phyloP scores from a whole-genome alignment of 1,284 basidiomycete genomes.

The Kwoniella shivajii region DNA sequence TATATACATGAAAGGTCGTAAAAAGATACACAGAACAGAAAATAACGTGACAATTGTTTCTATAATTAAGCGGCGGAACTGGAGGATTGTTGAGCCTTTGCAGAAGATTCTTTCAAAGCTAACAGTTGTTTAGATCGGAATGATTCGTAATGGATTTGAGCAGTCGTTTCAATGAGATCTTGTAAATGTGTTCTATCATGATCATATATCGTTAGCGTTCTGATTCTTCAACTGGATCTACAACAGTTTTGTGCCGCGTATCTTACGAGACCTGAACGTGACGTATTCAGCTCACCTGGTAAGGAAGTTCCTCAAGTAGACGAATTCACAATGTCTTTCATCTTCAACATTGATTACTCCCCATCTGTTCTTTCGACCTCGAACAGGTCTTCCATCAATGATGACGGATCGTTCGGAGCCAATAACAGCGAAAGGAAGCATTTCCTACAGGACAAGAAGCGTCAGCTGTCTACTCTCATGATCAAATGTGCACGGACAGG shows the following conservation, averaged over 20 bases:
- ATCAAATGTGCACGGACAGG: neutral
- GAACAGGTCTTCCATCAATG: conserved; percentile 91
- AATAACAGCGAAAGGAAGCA: conserved; percentile 95
- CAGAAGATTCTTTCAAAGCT: conserved; percentile 54
- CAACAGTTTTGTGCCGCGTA: too few relatives aligned
- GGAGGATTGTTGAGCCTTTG: conserved; percentile 41
- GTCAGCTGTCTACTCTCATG: too few relatives aligned
- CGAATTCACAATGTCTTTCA: conserved; percentile 95
- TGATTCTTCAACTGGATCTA: too few relatives aligned
- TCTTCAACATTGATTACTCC: conserved; percentile 98
- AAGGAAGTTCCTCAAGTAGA: conserved; percentile 95
- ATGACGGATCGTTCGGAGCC: conserved; percentile 93
- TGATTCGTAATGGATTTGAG: conserved; percentile 98
- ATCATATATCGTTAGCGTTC: too few relatives aligned
- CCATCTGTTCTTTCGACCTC: conserved; percentile 96
- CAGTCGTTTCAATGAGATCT: conserved; percentile 97
- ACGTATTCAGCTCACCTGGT: conserved; percentile 79
- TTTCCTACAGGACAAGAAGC: conserved; percentile 62
- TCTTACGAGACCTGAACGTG: too few relatives aligned
- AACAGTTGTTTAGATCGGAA: conserved; percentile 91
- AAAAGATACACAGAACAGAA: too few relatives aligned
- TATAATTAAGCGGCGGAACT: neutral
- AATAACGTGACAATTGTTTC: too few relatives aligned
- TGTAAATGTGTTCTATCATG: conserved; percentile 85
- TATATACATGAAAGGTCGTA: too few relatives aligned